A percentile compares a stretch with the other conserved stretches of the same genome.
Evolutionary conservation across 257 asterid genomes (phyloP).

Genomic region (Phtheirospermum japonicum): DNA sequence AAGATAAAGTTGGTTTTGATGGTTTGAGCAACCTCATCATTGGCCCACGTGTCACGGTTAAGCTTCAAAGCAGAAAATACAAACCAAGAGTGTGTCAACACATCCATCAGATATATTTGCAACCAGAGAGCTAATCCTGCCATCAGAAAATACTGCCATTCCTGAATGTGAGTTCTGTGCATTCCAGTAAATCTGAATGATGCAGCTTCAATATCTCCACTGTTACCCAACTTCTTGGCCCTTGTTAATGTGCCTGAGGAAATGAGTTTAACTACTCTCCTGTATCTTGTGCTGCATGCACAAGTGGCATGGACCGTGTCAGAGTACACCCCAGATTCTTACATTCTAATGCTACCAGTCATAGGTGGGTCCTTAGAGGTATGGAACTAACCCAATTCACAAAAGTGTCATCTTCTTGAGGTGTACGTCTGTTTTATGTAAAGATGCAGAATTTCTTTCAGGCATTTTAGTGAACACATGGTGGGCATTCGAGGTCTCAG

Average conservation of each 20-base stretch:
- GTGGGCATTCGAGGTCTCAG: no score
- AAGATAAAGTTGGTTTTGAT: conserved; percentile 84
- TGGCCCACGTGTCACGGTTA: conserved; percentile 98
- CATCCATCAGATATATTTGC: conserved; percentile 16
- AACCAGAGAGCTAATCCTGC: no score
- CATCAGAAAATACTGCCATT: no score
- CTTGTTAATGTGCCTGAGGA: conserved; percentile 1
- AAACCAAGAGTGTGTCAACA: conserved; percentile 26
- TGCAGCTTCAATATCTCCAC: conserved; percentile 10
- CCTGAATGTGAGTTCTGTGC: no score
- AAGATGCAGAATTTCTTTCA: no score
- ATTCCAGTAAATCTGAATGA: conserved; percentile 3
- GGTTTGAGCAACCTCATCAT: conserved; percentile 96
- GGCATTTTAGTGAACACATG: no score
- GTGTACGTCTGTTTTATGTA: conserved; percentile 14
- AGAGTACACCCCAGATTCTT: conserved; percentile 90
- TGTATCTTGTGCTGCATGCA: conserved; percentile 9
- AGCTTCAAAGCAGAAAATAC: conserved; percentile 56
- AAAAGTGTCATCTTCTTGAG: conserved; percentile 8
- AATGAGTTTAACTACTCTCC: conserved; percentile 12
- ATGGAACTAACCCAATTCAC: conserved; percentile 17
- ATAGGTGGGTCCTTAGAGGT: conserved; percentile 99
- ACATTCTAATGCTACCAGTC: conserved; percentile 98
- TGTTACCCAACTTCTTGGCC: background rate
- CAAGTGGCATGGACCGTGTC: conserved; percentile 96